These are phyloP conservation scores for Oxytropis ochrocephala DNA, from an alignment of 306 rosid species.

Conservation along the genomic window DNA sequence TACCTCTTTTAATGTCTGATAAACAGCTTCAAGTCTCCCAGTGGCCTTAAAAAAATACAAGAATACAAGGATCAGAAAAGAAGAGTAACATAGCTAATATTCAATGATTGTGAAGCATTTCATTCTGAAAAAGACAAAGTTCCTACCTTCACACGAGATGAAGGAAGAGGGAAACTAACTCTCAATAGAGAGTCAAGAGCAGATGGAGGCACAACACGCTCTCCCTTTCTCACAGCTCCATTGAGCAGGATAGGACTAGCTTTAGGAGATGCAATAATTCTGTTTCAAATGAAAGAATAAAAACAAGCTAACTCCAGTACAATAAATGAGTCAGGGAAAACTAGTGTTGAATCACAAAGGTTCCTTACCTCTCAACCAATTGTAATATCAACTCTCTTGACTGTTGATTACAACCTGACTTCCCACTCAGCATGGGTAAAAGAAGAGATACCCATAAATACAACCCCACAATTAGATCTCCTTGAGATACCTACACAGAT, in stretches of 20 bases:
- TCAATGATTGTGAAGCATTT: neutral
- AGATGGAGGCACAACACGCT: slow-evolving; percentile 43
- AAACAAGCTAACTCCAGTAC: neutral
- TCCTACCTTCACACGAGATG: slow-evolving; percentile 38
- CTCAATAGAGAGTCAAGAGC: slow-evolving; percentile 37
- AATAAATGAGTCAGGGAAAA: neutral
- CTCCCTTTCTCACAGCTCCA: slow-evolving; percentile 48
- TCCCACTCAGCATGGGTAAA: slow-evolving; percentile 39
- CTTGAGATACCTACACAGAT: slow-evolving; percentile 37
- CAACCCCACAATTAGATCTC: slow-evolving; percentile 36
- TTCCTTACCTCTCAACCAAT: slow-evolving; percentile 41
- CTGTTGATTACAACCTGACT: slow-evolving; percentile 37
- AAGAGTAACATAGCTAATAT: neutral
- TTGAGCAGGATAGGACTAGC: slow-evolving; percentile 37
- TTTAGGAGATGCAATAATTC: slow-evolving; percentile 36
- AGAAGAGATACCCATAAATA: slow-evolving; percentile 40
- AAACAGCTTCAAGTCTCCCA: slow-evolving; percentile 35
- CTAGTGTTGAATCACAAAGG: neutral
- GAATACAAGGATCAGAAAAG: slow-evolving; percentile 5
- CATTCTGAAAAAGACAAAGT: neutral
- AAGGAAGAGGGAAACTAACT: slow-evolving; percentile 36
- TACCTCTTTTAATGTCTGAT: slow-evolving; percentile 40
- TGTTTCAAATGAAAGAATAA: slow-evolving; percentile 10
- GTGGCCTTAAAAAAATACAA: slow-evolving; percentile 32
- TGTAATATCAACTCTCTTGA: slow-evolving; percentile 46